Evolutionary conservation across 139 green algal species (phyloP).

Genomic region (Tetradesmus lagerheimii): DNA sequence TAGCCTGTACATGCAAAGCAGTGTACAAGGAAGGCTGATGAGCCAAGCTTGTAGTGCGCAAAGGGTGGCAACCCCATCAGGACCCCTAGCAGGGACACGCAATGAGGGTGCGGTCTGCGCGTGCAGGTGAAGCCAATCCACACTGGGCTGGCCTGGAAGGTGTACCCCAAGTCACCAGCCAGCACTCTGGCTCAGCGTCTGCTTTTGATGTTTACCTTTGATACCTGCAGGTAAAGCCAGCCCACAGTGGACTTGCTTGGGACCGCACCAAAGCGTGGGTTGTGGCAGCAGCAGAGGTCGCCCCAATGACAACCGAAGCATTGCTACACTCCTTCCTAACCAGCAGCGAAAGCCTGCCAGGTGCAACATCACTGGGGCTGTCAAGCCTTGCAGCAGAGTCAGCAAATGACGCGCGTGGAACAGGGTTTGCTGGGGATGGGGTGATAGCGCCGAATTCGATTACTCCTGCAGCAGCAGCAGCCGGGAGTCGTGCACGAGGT

Average conservation of each 20-base stretch:
- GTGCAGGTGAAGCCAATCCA: conserved; percentile 1
- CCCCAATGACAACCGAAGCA: conserved; percentile 36
- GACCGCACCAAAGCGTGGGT: conserved; percentile 35
- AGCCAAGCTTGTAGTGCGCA: background rate
- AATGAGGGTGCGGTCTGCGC: no score
- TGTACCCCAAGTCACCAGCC: background rate
- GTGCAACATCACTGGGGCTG: background rate
- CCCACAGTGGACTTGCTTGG: conserved; percentile 21
- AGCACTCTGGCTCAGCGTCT: no score
- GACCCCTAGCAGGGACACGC: no score
- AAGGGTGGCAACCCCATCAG: no score
- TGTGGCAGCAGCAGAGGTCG: conserved; percentile 18
- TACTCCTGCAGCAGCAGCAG: background rate
- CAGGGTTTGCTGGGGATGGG: background rate
- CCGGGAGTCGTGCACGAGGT: no score
- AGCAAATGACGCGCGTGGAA: background rate
- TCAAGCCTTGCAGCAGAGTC: background rate
- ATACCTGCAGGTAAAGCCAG: conserved; percentile 7
- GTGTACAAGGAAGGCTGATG: no score
- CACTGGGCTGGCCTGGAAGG: conserved; percentile 9
- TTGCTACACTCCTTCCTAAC: conserved; percentile 46
- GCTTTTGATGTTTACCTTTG: background rate
- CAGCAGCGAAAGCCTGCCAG: conserved; percentile 39
- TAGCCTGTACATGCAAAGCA: no score
- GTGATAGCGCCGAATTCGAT: background rate